Evolutionary conservation across 2,329 filamentous ascomycete genomes (phyloP).

Genomic region (Pyrenochaeta sp.): DNA sequence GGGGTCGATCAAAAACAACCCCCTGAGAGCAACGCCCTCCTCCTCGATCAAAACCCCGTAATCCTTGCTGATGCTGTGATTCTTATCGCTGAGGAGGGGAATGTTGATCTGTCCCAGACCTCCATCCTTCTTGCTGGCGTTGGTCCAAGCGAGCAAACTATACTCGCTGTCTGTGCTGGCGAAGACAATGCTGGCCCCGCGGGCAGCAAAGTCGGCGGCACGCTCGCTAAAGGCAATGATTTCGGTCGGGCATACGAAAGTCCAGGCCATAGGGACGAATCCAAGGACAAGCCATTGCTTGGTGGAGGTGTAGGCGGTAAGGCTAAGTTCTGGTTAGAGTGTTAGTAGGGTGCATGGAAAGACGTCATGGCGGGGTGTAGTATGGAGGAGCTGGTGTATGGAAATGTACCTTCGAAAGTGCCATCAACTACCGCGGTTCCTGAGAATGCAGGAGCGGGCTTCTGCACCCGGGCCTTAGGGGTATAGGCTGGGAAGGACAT

Average conservation of each 20-base stretch:
- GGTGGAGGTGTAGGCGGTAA: constrained; percentile 49
- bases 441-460: constrained; percentile 48
- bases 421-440: constrained; percentile 51
- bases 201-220: constrained; percentile 65
- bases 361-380: neutral
- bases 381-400: neutral
- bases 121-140: constrained; percentile 65
- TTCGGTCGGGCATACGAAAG: constrained; percentile 72
- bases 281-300: constrained; percentile 69
- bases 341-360: constrained; percentile 14
- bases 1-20: constrained; percentile 72
- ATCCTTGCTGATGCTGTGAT: constrained; percentile 65
- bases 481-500: constrained; percentile 46
- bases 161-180: constrained; percentile 69
- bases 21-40: constrained; percentile 68
- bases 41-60: constrained; percentile 72
- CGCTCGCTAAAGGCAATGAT: constrained; percentile 71
- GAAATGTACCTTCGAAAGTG: constrained; percentile 47
- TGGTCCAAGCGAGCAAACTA: constrained; percentile 65
- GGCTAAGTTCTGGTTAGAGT: constrained; percentile 41
- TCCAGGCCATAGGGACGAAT: constrained; percentile 74
- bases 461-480: constrained; percentile 50
- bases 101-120: constrained; percentile 68
- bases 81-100: constrained; percentile 69
- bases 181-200: constrained; percentile 67